These are phyloP conservation scores for Aspergillus texensis DNA, from an alignment of 2,329 filamentous ascomycete species.

Conservation along the genomic window DNA sequence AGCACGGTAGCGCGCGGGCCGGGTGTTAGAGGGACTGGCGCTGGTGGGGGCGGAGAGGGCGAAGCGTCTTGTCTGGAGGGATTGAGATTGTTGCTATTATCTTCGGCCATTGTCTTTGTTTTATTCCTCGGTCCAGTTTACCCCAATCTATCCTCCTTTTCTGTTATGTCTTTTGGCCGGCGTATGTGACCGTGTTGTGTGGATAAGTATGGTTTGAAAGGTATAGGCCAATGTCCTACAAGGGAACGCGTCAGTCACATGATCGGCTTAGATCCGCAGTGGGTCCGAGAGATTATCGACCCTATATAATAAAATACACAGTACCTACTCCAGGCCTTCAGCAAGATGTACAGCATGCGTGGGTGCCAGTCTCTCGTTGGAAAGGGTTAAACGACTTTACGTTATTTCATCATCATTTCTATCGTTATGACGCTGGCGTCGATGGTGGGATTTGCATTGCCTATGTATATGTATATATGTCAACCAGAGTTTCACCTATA, in stretches of 20 bases:
- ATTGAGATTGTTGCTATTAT: slow-evolving; percentile 14
- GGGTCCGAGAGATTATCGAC: neutral
- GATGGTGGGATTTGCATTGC: neutral
- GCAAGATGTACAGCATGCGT: neutral
- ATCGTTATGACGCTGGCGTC: neutral
- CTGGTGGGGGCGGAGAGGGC: slow-evolving; percentile 56
- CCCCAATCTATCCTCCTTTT: neutral
- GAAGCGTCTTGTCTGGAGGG: slow-evolving; percentile 31
- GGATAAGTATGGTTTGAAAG: neutral
- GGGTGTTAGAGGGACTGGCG: slow-evolving; percentile 57
- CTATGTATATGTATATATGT: neutral
- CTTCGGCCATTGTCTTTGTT: slow-evolving; percentile 24
- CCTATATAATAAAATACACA: too few species aligned
- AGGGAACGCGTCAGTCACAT: slow-evolving; percentile 18
- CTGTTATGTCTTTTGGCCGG: neutral
- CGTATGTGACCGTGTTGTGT: neutral
- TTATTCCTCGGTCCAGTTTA: neutral
- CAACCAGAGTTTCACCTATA: too few species aligned
- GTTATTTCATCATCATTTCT: neutral
- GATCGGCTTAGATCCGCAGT: slow-evolving; percentile 6
- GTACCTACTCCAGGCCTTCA: neutral
- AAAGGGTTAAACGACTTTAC: neutral
- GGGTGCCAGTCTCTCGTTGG: neutral
- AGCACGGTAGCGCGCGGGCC: slow-evolving; percentile 63
- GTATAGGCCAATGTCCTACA: neutral